Conservation (phyloP, 2,329 filamentous ascomycete species). For the Zasmidium angulare region DNA sequence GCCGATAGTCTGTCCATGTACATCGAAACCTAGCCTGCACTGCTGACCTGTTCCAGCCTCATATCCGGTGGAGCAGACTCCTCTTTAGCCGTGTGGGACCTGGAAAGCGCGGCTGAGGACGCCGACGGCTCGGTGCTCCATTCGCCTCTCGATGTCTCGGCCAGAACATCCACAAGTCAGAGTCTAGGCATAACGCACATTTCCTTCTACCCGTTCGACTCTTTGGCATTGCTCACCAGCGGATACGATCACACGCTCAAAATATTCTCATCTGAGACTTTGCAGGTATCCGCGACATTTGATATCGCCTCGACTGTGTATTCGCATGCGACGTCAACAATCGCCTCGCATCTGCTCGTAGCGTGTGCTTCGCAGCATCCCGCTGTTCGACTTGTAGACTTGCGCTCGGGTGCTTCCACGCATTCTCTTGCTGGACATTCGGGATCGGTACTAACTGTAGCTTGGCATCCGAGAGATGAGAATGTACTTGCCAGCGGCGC, state of each 20-base stretch:
- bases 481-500: constrained; percentile 80
- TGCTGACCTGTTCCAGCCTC: constrained; percentile 51
- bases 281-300: constrained; percentile 64
- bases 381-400: constrained; percentile 78
- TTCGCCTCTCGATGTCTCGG: constrained; percentile 16
- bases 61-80: constrained; percentile 84
- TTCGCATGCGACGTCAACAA: constrained; percentile 73
- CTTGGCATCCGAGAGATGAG: constrained; percentile 80
- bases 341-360: constrained; percentile 73
- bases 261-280: constrained; percentile 67
- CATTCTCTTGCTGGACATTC: constrained; percentile 52
- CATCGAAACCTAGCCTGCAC: not conserved
- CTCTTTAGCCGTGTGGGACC: constrained; percentile 82
- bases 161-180: constrained; percentile 48
- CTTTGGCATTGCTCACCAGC: constrained; percentile 70
- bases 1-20: constrained; percentile 59
- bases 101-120: constrained; percentile 57
- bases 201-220: constrained; percentile 76
- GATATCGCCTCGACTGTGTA: constrained; percentile 68
- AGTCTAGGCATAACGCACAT: constrained; percentile 74
- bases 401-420: constrained; percentile 73
- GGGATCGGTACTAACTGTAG: constrained; percentile 58
- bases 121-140: constrained; percentile 8
- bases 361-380: constrained; percentile 87
- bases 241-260: constrained; percentile 78